These are phyloP conservation scores for Arthroderma sp. DNA, from an alignment of 2,329 filamentous ascomycete species.

Conservation along the genomic window DNA sequence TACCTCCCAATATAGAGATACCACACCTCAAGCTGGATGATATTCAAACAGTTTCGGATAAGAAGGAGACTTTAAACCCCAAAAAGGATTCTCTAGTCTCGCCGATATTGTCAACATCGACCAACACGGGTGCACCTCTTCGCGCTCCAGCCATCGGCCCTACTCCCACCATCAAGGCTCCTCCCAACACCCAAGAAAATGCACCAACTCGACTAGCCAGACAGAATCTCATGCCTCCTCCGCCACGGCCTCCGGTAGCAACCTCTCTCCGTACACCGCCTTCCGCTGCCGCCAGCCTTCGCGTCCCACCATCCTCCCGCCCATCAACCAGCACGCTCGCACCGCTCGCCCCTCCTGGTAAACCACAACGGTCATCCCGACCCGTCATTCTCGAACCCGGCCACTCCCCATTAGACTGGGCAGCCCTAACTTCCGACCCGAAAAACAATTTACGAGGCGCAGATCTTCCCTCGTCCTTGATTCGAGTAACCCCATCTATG, in stretches of 20 bases:
- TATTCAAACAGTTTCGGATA: constrained; percentile 4
- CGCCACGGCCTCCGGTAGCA: constrained; percentile 13
- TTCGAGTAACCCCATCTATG: constrained; percentile 68
- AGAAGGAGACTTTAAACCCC: not conserved
- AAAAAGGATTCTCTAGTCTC: constrained; percentile 5
- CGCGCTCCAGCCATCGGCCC: not conserved
- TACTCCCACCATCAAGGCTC: not conserved
- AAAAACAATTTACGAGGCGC: constrained; percentile 52
- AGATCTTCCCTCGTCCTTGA: constrained; percentile 39
- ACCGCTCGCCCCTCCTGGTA: constrained; percentile 29
- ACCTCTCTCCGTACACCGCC: constrained; percentile 28
- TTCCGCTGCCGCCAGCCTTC: constrained; percentile 31
- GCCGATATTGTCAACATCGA: constrained; percentile 5
- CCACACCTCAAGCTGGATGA: constrained; percentile 22
- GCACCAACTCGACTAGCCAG: not conserved
- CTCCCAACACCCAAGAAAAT: not conserved
- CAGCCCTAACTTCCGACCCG: constrained; percentile 53
- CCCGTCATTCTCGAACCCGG: constrained; percentile 74
- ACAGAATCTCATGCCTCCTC: constrained; percentile 13
- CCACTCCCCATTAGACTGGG: constrained; percentile 94
- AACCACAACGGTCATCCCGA: constrained; percentile 33
- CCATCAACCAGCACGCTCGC: constrained; percentile 30
- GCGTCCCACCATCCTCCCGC: constrained; percentile 25
- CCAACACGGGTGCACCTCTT: constrained; percentile 7
- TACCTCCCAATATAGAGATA: constrained; percentile 15